A percentile compares a stretch with the other conserved stretches of the same genome.
Conservation (phyloP, 768 basidiomycete species). For the Calocybe indica region DNA sequence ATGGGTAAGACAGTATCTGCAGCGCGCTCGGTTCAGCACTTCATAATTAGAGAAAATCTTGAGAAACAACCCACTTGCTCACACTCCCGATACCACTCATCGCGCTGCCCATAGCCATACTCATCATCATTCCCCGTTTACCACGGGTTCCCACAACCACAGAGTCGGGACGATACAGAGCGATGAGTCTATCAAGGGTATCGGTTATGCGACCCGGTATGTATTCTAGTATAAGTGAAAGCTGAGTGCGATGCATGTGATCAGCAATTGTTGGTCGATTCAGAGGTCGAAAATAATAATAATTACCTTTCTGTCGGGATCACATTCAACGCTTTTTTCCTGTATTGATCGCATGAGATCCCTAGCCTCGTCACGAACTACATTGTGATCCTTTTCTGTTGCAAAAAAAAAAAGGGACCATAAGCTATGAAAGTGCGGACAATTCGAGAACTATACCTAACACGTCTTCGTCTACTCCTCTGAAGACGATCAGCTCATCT, state of each 20-base stretch:
- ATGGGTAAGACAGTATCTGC: constrained; percentile 78
- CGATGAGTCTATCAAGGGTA: constrained; percentile 88
- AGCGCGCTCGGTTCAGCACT: not conserved
- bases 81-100: constrained; percentile 39
- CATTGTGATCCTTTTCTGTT: constrained; percentile 68
- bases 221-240: constrained; percentile 90
- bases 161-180: constrained; percentile 86
- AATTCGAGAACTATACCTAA: constrained; percentile 44
- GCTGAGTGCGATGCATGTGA: constrained; percentile 27
- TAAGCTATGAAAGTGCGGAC: not conserved
- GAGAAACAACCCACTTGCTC: constrained; percentile 30
- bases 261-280: not conserved
- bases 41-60: not conserved
- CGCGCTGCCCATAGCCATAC: constrained; percentile 3
- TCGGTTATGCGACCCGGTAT: constrained; percentile 88
- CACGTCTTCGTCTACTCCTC: constrained; percentile 86
- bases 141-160: constrained; percentile 92
- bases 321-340: constrained; percentile 72
- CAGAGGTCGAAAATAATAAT: constrained; percentile 3
- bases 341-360: constrained; percentile 77
- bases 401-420: not conserved
- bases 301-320: constrained; percentile 68
- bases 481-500: constrained; percentile 88
- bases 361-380: constrained; percentile 80
- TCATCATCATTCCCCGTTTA: constrained; percentile 30